These are phyloP conservation scores for Fusarium sp. DNA, from an alignment of 2,329 filamentous ascomycete genomes.

Conservation along the genomic window DNA sequence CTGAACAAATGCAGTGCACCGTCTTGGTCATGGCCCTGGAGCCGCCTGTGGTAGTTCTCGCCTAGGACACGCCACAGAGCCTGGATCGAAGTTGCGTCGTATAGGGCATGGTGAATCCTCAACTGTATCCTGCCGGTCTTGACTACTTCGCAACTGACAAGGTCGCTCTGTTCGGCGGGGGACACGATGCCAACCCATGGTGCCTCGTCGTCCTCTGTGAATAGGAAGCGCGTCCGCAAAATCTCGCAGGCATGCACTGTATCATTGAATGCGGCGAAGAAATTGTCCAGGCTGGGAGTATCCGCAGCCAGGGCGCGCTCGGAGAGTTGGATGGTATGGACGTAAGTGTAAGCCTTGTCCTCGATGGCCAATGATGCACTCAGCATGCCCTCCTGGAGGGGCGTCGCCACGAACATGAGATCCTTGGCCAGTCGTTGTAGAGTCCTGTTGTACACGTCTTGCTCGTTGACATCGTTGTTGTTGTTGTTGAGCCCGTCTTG, in stretches of 20 bases:
- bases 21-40: background rate
- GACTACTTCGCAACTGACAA: conserved; percentile 8
- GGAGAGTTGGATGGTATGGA: conserved; percentile 17
- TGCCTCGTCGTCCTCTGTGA: conserved; percentile 12
- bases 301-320: background rate
- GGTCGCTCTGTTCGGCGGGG: conserved; percentile 14
- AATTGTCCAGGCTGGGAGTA: background rate
- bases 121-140: background rate
- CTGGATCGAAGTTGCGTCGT: conserved; percentile 17
- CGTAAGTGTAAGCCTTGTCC: conserved; percentile 17
- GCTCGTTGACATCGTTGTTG: background rate
- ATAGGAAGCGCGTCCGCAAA: conserved; percentile 14
- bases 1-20: background rate
- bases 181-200: conserved; percentile 28
- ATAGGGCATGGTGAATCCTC: conserved; percentile 20
- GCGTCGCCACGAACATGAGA: conserved; percentile 23
- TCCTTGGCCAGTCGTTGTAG: conserved; percentile 6
- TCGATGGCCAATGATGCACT: conserved; percentile 19
- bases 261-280: conserved; percentile 12
- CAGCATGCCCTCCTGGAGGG: conserved; percentile 26
- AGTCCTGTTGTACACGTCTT: background rate
- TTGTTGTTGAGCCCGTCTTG: background rate
- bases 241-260: conserved; percentile 21
- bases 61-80: background rate
- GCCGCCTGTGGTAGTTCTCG: background rate